Percentiles rank a stretch among this genome's conserved stretches.
phyloP scores from a whole-genome alignment of 164 flowering plant genomes.

The Houttuynia cordata region DNA sequence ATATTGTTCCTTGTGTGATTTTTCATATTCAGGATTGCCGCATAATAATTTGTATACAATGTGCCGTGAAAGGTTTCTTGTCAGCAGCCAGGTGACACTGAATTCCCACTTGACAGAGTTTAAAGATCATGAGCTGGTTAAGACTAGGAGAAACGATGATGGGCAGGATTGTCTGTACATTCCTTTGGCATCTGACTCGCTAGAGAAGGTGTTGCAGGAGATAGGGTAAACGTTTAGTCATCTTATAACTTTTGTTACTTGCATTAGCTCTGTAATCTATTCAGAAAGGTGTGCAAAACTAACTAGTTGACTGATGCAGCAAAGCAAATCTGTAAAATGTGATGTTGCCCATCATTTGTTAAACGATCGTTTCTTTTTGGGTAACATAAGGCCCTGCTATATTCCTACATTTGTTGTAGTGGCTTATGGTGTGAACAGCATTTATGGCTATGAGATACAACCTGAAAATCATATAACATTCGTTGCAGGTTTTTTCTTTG shows the following conservation, averaged over 20 bases:
- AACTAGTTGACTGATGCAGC: too few species aligned
- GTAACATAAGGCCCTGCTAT: too few species aligned
- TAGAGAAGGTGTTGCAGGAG: conserved; percentile 56
- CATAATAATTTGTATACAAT: conserved; percentile 38
- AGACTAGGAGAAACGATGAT: conserved; percentile 63
- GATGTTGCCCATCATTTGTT: too few species aligned
- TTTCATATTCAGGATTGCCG: conserved; percentile 55
- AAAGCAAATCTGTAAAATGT: too few species aligned
- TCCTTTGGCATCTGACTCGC: conserved; percentile 68
- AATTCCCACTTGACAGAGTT: conserved; percentile 94
- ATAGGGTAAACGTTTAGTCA: conserved; percentile 11
- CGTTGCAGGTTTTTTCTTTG: too few species aligned
- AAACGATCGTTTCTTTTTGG: too few species aligned
- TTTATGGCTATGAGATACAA: too few species aligned
- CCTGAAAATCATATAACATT: too few species aligned
- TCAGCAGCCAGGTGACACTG: conserved; percentile 30
- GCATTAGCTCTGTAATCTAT: neutral
- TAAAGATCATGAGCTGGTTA: conserved; percentile 87
- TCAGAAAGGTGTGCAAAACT: too few species aligned
- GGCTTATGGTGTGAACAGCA: too few species aligned
- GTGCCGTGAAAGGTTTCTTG: conserved; percentile 56
- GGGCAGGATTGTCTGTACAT: conserved; percentile 85
- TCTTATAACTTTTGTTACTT: neutral
- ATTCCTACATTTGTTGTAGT: too few species aligned
- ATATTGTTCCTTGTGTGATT: neutral